Evolutionary conservation across 495 filamentous ascomycete genomes (phyloP).

Genomic region (Neurospora cerealis): DNA sequence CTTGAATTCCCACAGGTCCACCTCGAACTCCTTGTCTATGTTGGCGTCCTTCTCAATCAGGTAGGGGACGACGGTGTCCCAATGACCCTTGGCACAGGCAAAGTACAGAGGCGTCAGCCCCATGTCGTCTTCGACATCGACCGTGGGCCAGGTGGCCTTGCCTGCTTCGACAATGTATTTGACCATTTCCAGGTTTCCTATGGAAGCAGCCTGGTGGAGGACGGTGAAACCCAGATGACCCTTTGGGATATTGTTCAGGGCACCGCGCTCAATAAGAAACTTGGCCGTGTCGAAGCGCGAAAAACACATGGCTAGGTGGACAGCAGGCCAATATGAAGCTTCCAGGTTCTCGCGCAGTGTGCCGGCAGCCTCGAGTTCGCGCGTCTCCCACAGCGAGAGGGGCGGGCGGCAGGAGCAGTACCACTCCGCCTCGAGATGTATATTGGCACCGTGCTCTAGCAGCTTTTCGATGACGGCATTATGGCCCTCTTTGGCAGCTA

Average conservation of each 20-base stretch:
- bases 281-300: conserved; percentile 1
- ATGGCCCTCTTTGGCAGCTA: conserved; percentile 13
- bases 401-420: background rate
- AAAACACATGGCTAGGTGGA: conserved; percentile 10
- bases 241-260: background rate
- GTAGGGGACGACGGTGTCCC: background rate
- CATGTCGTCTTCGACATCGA: conserved; percentile 1
- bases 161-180: background rate
- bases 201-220: conserved; percentile 3
- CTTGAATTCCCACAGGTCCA: background rate
- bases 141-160: background rate
- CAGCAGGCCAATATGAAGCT: conserved; percentile 1
- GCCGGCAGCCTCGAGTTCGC: background rate
- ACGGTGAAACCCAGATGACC: background rate
- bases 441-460: conserved; percentile 19
- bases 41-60: conserved; percentile 1
- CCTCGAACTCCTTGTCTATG: background rate
- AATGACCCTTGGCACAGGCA: conserved; percentile 1
- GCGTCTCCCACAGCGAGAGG: background rate
- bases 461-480: conserved; percentile 21
- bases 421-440: conserved; percentile 1
- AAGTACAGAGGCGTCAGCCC: conserved; percentile 5
- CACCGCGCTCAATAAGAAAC: conserved; percentile 2
- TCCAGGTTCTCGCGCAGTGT: background rate
- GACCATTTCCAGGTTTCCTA: conserved; percentile 1